Base-by-base conservation (phyloP, 129 eudicot species). In the Helianthus tuberosus region DNA sequence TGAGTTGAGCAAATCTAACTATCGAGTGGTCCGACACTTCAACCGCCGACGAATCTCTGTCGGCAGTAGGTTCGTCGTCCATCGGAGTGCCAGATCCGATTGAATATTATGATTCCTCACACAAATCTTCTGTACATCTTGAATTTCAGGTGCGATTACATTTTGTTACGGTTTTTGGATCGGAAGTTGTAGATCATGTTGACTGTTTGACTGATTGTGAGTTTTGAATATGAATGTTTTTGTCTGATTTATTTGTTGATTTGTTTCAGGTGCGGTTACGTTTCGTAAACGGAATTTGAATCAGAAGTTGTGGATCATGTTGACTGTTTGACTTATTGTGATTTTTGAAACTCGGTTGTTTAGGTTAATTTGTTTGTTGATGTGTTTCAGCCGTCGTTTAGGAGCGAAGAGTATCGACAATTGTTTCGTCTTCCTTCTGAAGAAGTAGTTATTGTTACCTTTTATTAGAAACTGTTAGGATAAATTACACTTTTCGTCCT, bases 341-440 rank as follows among this genome's bases (percentile, higher is more conserved):
- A 38, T 3, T 36, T 68, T 43, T 23, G 49, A 10, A 16, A 23
- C 39, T 29, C 29, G 35, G 7, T 65, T 15, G 15, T 6, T 46
- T 60, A 48, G 3, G 54, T 69, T 61, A 8, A 32, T 13, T 52
- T 44, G 51, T 58, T 64, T 66, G 69, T 23, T 49, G 3, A 43
- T 48, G 50, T 75, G 80, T 49, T 69, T 74, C 83, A 80, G 75
- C 76, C 83, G 12, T 80, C 86, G 62, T 48, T 86, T 77, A 86
- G 79, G 82, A 88, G 89, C 17, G 96, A 91, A 83, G 97, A 91
- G 69, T 91, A 91, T 69, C 88, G 97, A 27, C 93, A 89, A 44
- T 84, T 91, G 71, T 91, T 91, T 89, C 96, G 96, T 14, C 97
- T 91, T 75, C 96, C 97, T 53, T 84, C 86, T 41, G 96, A 90